Evolutionary conservation across 228 moss, liverwort and hornwort species (phyloP), one percentile per base, ranked within the genome.

Genomic region (Sphagnum fallax): DNA sequence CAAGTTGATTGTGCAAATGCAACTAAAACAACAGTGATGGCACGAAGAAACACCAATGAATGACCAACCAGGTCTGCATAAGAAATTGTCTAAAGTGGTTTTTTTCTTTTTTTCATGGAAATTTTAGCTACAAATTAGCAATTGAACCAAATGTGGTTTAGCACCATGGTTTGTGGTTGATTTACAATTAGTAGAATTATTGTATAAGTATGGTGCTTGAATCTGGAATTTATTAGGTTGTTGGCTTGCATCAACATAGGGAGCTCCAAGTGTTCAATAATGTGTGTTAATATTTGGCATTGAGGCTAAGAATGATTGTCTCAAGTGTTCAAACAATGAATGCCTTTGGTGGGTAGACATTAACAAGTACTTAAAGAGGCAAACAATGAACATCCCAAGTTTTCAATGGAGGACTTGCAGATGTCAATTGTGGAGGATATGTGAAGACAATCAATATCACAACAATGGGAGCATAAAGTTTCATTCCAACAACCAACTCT

Each of bases 21-120:
- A 7, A 53, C 66, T 53, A 49, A 4, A 16, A 65, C 70, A 32
- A 57, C 78, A 61, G 53, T 48, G 18, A 72, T 77, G 65, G 66
- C 62, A 16, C 65, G 62, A 66, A 62, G 65, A 47, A 74, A 68
- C 51, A 65, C 59, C 63, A 70, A 52, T 65, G 67, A 60, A 64
- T 80, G 65, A 62, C 50, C 73, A 67, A 62, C 53, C 65, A 76
- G 62, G 62, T 67, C 67, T 61, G 5, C 60, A 52, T 70, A 62
- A 16, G 63, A 75, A 71, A 76, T 67, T 75, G 79, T 75, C 50
- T 80, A 78, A 68, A 76, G 81, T 81, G 76, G 69, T 49, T 16
- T 14, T 66, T 50, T 9, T 66, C 4, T 11, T 52, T 61, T 8
- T 16, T 53, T 6, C 51, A 4, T 52, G 32, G 32, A 32, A 1